Base-by-base conservation (phyloP, 139 green algal species). In the Picochlorum sp. region DNA sequence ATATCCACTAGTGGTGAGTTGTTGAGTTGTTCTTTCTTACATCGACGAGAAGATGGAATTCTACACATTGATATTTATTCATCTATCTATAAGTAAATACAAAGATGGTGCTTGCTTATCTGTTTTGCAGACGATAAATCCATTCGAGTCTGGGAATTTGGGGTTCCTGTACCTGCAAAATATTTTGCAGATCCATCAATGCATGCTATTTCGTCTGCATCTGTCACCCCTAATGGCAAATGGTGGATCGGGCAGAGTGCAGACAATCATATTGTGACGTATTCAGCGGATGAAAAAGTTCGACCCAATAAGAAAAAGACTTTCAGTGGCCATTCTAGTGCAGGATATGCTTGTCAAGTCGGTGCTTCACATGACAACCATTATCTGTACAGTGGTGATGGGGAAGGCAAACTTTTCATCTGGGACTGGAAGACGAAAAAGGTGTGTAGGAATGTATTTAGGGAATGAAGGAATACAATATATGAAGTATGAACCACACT, bases 131-230 rank as follows among this genome's bases (percentile, higher is more conserved):
- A 99, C 65, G 93, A 99, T 86, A 98, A 98, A 78, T 91, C 82
- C 40, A 83, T 99, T 53, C 77, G 93, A 33, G 86, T 97, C 50
- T 99, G 93, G 93, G 93, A 99, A 73, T 95, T 93, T 65, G 92
- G 90, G 55, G 94, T 98, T 35, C 92, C 92, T 20, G 89, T 97
- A 37, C 75, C 84, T 67, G 88, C 89, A 55, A 93, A 91, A 71
- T 90, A 91, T 78, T 84, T 95, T 30, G 86, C 89, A 25, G 93
- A 99, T 73, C 93, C 93, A 13, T 77, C 73, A 45, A 97, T 98
- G 93, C 92, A 98, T 75, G 89, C 84, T 30, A 93, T 97, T 63
- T 85, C 90, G 1, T 72, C 82, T 5, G 76, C 91, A 4, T 57
- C 76, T 0, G 57, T 85, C 22, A 73, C 85, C 37, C 89, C 90